A percentile compares a stretch with the other conserved stretches of the same genome.
phyloP scores from a whole-genome alignment of 768 basidiomycete species.

The Amanita phalloides region DNA sequence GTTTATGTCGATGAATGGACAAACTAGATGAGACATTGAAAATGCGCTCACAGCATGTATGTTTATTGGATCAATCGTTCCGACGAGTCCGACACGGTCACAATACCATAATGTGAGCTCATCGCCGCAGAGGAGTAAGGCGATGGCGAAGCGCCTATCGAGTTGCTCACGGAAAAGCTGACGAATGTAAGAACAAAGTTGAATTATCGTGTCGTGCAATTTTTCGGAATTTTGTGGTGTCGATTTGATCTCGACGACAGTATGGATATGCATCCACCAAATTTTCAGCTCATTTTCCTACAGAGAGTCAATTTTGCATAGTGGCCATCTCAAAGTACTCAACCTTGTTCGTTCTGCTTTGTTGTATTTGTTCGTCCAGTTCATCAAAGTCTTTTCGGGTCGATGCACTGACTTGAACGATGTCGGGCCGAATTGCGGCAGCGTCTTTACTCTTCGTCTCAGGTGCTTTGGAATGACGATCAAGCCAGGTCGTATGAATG shows the following conservation, averaged over 20 bases:
- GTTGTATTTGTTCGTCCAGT: background rate
- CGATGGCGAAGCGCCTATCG: slow-evolving; percentile 7
- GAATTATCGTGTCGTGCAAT: background rate
- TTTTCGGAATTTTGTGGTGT: background rate
- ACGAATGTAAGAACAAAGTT: slow-evolving; percentile 6
- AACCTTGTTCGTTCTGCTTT: background rate
- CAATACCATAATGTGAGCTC: slow-evolving; percentile 5
- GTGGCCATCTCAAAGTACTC: background rate
- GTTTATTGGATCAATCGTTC: slow-evolving; percentile 7
- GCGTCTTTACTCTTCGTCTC: background rate
- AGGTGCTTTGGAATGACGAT: background rate
- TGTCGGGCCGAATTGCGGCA: background rate
- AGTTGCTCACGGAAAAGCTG: slow-evolving; percentile 8
- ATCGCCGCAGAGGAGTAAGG: background rate
- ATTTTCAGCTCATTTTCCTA: background rate
- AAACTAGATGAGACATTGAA: no score
- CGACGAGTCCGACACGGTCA: slow-evolving; percentile 8
- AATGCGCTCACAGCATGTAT: slow-evolving; percentile 4
- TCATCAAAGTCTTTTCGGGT: background rate
- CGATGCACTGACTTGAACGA: background rate
- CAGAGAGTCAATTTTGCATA: no score
- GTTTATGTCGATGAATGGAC: background rate
- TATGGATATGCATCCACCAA: background rate
- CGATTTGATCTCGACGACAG: background rate
- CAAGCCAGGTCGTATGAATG: background rate